Evolutionary conservation across 805 yeast genomes (phyloP).

Genomic region (Cyberlindnera euphorbiae): DNA sequence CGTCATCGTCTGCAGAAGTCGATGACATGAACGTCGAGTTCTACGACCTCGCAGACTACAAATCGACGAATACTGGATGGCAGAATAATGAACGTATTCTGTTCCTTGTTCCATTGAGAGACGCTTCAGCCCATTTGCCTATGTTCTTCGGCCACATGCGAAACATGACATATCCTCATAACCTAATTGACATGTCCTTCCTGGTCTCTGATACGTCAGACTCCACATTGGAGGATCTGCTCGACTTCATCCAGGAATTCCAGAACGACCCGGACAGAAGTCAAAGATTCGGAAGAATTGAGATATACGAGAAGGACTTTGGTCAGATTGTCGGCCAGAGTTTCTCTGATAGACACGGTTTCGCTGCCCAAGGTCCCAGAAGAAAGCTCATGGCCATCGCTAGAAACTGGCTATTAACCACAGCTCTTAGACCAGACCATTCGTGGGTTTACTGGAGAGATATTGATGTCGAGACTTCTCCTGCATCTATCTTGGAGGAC

Average conservation of each 20-base stretch:
- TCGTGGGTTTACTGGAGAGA: constrained; percentile 98
- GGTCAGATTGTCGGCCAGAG: constrained; percentile 94
- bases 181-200: constrained; percentile 77
- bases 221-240: constrained; percentile 71
- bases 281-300: constrained; percentile 75
- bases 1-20: constrained; percentile 21
- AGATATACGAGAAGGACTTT: constrained; percentile 86
- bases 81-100: constrained; percentile 73
- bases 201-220: constrained; percentile 89
- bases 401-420: constrained; percentile 88
- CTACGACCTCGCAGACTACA: constrained; percentile 67
- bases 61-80: constrained; percentile 77
- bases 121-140: constrained; percentile 85
- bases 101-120: constrained; percentile 87
- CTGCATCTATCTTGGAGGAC: constrained; percentile 83
- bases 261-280: constrained; percentile 61
- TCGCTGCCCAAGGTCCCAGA: constrained; percentile 94
- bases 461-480: constrained; percentile 90
- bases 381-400: constrained; percentile 95
- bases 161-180: constrained; percentile 82
- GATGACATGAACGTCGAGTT: constrained; percentile 47
- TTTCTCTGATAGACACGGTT: constrained; percentile 90
- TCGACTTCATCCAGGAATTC: constrained; percentile 50
- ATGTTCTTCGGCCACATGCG: constrained; percentile 84
- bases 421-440: constrained; percentile 86